Evolutionary conservation across 2,329 filamentous ascomycete genomes (phyloP), one percentile per base, ranked within the genome.

Genomic region (Bertia moriformis): DNA sequence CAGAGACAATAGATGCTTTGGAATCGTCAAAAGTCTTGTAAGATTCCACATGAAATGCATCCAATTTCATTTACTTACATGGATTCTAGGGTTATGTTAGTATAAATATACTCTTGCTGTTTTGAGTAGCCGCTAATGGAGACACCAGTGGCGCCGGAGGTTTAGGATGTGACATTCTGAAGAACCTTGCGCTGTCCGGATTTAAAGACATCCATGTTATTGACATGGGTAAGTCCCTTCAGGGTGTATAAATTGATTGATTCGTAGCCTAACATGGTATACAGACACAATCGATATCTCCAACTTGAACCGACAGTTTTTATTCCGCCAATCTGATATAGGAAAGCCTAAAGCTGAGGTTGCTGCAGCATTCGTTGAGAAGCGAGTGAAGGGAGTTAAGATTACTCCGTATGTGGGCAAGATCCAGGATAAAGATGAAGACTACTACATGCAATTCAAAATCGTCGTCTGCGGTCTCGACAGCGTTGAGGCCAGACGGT

Each of bases 141-240:
- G 30, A 48, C 51, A 13, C n/a, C 39, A 95, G 88, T 48, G 91
- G 91, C 42, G 91, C 91, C 42, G 91, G 91, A 44, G 91, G 91
- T 10, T 62, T 98, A 43, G 91, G 91, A 47, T 98, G 91, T 51
- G 91, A 98, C 57, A 93, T 98, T 35, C 66, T 98, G 39, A 98
- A 98, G 66, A 86, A 98, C 52, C 71, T 98, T 22, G 91, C 91
- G 32, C 71, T 98, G 39, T 95, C 89, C 2, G 87, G 88, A 19
- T 98, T 98, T 66, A 93, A 83, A 59, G 77, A 94, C 52, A 95
- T 98, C 48, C 87, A 98, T 64, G 91, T 98, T 42, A 96, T 98
- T 51, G 91, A 98, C 62, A 98, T 98, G 91, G 85, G 32, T 18
- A 17, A 35, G 32, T 35, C 15, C 32, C 17, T 10, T 10, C 32